Base-by-base conservation (phyloP, 257 asterid species). In the Echites panduratus region DNA sequence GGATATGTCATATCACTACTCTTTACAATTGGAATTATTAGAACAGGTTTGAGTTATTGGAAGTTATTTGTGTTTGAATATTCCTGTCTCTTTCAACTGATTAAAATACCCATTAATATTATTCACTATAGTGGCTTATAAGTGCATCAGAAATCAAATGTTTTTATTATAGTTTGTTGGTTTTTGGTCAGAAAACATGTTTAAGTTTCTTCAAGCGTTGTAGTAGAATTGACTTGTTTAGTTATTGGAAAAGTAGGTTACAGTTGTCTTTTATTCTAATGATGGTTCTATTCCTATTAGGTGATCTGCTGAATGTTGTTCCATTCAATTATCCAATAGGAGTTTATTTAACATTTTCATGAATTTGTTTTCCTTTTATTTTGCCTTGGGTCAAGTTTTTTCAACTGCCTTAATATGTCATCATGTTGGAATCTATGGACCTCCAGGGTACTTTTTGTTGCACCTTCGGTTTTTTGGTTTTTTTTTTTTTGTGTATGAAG, bases 131-230 rank as follows among this genome's bases (percentile, higher is more conserved):
- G n/a, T 5, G 12, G 63, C 29, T 61, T 48, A 20, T 47, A 58
- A 32, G 14, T 13, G 63, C 52, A 73, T n/a, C 35, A n/a, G 54
- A 49, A 19, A 14, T 61, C 49, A 20, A 38, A 43, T 54, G 41
- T 41, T 48, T 56, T 40, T 32, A 12, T 63, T 76, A 20, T 61
- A 22, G 68, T 50, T 80, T 76, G 69, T 50, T 72, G 72, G 72
- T 74, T 59, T 73, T 54, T 44, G 59, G 35, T 67, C 43, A 53
- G 56, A 74, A 54, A 35, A 13, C 54, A 53, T 29, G 24, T 45
- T 59, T 68, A 54, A 19, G 20, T 72, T 14, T 22, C 40, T 45
- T 50, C 67, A 35, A 65, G 63, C 66, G 38, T 56, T 48, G 52
- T 78, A 26, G 19, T 47, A 45, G 71, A n/a, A 32, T 66, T 73